Conservation (phyloP, 2,329 filamentous ascomycete species). For the Coleophoma cylindrospora region DNA sequence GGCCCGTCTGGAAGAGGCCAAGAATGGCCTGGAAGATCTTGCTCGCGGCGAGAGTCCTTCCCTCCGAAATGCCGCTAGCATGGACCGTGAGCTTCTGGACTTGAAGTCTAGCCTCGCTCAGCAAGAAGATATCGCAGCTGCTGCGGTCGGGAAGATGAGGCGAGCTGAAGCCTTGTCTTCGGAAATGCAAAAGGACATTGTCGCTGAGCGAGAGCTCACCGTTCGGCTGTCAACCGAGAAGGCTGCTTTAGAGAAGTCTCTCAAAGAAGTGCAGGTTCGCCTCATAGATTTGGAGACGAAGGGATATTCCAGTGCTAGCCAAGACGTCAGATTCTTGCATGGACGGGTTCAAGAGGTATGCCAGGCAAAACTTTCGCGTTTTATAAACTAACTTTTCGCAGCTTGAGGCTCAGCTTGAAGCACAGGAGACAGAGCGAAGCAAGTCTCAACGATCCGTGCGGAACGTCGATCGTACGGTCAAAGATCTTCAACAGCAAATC, state of each 20-base stretch:
- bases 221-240: constrained; percentile 86
- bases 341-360: constrained; percentile 92
- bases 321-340: constrained; percentile 92
- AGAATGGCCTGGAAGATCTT: constrained; percentile 82
- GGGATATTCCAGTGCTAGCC: constrained; percentile 88
- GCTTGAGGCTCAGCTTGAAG: constrained; percentile 84
- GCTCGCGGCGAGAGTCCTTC: constrained; percentile 80
- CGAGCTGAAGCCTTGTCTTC: constrained; percentile 80
- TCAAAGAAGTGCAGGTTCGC: constrained; percentile 85
- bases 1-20: constrained; percentile 78
- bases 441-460: constrained; percentile 83
- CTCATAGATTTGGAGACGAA: constrained; percentile 95
- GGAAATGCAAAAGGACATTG: constrained; percentile 91
- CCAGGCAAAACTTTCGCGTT: constrained; percentile 6
- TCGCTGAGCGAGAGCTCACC: constrained; percentile 76
- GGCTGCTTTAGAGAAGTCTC: constrained; percentile 77
- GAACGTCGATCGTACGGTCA: constrained; percentile 89
- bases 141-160: constrained; percentile 95
- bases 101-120: constrained; percentile 85
- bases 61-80: constrained; percentile 81
- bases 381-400: constrained; percentile 35
- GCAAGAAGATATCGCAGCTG: constrained; percentile 86
- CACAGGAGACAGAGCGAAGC: constrained; percentile 72
- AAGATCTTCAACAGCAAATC: constrained; percentile 87
- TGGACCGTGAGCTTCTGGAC: constrained; percentile 85